Conservation (phyloP, 306 rosid species). For the Acacia crassicarpa region DNA sequence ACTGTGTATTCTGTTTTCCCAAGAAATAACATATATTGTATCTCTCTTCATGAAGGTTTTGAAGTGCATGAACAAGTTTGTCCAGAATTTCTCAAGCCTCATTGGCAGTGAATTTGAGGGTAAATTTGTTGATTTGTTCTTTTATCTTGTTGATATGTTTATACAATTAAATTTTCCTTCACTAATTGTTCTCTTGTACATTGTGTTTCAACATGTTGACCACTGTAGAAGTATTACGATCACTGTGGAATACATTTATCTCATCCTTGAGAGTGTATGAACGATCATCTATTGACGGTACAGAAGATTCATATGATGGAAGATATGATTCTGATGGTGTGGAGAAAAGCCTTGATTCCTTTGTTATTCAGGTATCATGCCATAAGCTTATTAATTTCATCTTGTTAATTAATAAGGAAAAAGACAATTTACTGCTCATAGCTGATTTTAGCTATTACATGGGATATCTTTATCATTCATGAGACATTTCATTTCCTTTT, state of each 20-base stretch:
- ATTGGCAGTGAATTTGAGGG: constrained; percentile 71
- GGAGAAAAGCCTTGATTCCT: constrained; percentile 89
- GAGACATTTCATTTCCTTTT: not conserved
- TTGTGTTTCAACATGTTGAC: constrained; percentile 32
- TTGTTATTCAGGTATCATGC: constrained; percentile 76
- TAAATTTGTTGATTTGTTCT: constrained; percentile 34
- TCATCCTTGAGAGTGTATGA: constrained; percentile 68
- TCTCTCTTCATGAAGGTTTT: constrained; percentile 56
- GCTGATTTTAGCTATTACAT: not conserved
- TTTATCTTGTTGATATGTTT: constrained; percentile 10
- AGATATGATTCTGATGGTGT: constrained; percentile 95
- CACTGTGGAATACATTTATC: constrained; percentile 88
- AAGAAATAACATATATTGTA: constrained; percentile 11
- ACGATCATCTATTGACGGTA: constrained; percentile 74
- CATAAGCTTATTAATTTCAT: constrained; percentile 25
- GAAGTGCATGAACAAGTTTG: constrained; percentile 94
- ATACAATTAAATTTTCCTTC: constrained; percentile 21
- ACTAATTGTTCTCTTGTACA: constrained; percentile 15
- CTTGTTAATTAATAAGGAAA: constrained; percentile 11
- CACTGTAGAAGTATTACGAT: constrained; percentile 67
- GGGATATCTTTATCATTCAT: constrained; percentile 15
- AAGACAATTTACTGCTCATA: not conserved
- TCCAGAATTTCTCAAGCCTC: constrained; percentile 75
- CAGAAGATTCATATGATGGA: constrained; percentile 80
- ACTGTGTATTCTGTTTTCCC: not conserved